Conservation (phyloP, 441 rosid genomes). For the Biscutella laevigata region DNA sequence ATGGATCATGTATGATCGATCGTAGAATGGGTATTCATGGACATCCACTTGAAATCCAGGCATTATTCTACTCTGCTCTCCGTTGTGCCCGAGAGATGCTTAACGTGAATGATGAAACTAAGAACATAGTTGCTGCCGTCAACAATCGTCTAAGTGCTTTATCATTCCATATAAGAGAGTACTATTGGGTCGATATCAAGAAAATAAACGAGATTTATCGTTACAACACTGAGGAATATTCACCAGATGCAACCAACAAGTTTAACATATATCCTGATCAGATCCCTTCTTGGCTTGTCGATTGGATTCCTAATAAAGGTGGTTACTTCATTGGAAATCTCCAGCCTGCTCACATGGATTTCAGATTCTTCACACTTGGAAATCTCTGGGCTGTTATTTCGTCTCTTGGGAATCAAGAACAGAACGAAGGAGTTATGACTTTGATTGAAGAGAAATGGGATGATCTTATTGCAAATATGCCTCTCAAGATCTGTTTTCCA, state of each 20-base stretch:
- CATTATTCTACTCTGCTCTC: slow-evolving; percentile 75
- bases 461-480: slow-evolving; percentile 77
- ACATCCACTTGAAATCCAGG: slow-evolving; percentile 97
- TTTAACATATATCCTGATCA: slow-evolving; percentile 94
- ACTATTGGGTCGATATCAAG: slow-evolving; percentile 78
- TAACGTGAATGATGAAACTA: slow-evolving; percentile 63
- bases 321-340: slow-evolving; percentile 84
- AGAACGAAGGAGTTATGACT: slow-evolving; percentile 59
- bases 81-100: slow-evolving; percentile 90
- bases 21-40: slow-evolving; percentile 96
- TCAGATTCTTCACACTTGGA: slow-evolving; percentile 87
- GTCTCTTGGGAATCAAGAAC: slow-evolving; percentile 61
- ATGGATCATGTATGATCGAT: slow-evolving; percentile 96
- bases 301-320: slow-evolving; percentile 83
- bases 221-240: slow-evolving; percentile 87
- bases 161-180: slow-evolving; percentile 82
- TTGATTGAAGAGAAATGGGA: slow-evolving; percentile 82
- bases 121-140: slow-evolving; percentile 68
- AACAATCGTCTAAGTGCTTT: slow-evolving; percentile 82
- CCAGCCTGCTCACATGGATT: slow-evolving; percentile 95
- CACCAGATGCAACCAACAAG: slow-evolving; percentile 77
- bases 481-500: slow-evolving; percentile 83
- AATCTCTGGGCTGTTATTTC: slow-evolving; percentile 77
- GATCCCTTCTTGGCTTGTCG: slow-evolving; percentile 92
- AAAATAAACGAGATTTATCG: slow-evolving; percentile 94